Base-by-base conservation (phyloP, 805 yeast genomes). In the Starmerella apicola region DNA sequence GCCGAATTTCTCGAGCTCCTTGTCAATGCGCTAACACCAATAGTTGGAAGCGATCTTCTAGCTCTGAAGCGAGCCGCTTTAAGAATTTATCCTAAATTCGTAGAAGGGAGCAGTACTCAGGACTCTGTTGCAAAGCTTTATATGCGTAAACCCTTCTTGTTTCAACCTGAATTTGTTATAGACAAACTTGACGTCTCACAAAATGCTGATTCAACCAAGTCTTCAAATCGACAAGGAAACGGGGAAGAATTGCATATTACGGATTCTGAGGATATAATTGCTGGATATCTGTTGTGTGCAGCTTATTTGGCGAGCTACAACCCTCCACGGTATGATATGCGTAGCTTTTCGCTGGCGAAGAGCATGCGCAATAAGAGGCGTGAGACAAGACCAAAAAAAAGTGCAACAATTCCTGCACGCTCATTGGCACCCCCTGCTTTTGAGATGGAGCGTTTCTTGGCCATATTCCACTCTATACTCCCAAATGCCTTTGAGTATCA, bases 281-380 rank as follows among this genome's bases (percentile, higher is more conserved):
- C 37, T 17, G 80, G 81, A 53, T 82, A 71, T 53, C 59, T 86
- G n/a, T 59, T 85, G 13, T 69, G 84, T 24, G 83, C 95, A 1
- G 77, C 94, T 1, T 86, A 80, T 56, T 61, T 85, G 35, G 93
- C 94, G 1, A 83, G 95, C 0, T 81, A 72, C 53, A 72, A 75
- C 41, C 81, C 78, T 23, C 75, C 78, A 2, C 71, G 73, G 44
- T 70, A 70, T 52, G 96, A 85, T 57, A 62, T 76, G 51, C 70
- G 74, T 37, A 63, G 72, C 38, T 86, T 82, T 52, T 78, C 95
- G 24, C 74, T 68, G 44, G 63, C 79, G 32, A 72, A 66, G 46
- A 72, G 68, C 12, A 63, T 67, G 16, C 62, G 65, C 49, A 55
- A 51, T 35, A 55, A 51, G 44, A 52, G 59, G 27, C 59, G 66